These are phyloP conservation scores for Gaultheria prostrata DNA, from an alignment of 148 eudicot genomes.

Conservation along the genomic window DNA sequence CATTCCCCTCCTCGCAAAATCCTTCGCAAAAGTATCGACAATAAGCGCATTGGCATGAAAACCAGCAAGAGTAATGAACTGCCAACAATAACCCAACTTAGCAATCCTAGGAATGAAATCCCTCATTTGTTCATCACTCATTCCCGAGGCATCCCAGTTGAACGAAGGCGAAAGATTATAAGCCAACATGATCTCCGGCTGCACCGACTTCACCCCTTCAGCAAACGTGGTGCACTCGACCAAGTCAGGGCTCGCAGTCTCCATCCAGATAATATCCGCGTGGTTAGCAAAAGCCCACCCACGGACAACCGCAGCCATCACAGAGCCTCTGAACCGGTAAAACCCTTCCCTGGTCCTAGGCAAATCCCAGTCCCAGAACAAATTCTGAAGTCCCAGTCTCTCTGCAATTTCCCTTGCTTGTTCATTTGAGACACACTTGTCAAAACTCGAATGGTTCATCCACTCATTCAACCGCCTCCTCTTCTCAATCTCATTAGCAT, in stretches of 20 bases:
- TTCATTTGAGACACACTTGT: slow-evolving; percentile 54
- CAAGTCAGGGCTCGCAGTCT: slow-evolving; percentile 62
- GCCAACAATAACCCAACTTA: slow-evolving; percentile 67
- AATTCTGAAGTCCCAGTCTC: slow-evolving; percentile 40
- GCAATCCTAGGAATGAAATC: slow-evolving; percentile 77
- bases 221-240: slow-evolving; percentile 66
- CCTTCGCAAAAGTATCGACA: slow-evolving; percentile 69
- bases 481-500: slow-evolving; percentile 49
- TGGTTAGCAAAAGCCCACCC: slow-evolving; percentile 69
- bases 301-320: slow-evolving; percentile 61
- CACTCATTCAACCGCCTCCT: slow-evolving; percentile 52
- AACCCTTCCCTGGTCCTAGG: slow-evolving; percentile 82
- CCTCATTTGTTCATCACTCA: slow-evolving; percentile 66
- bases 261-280: slow-evolving; percentile 75
- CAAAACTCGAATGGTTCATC: slow-evolving; percentile 47
- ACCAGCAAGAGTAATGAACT: slow-evolving; percentile 79
- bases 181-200: slow-evolving; percentile 68
- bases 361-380: slow-evolving; percentile 84
- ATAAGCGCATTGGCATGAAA: slow-evolving; percentile 74
- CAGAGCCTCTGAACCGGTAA: slow-evolving; percentile 68
- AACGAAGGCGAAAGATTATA: slow-evolving; percentile 79
- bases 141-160: slow-evolving; percentile 86
- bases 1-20: slow-evolving; percentile 67
- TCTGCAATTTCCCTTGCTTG: slow-evolving; percentile 47
- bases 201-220: slow-evolving; percentile 42